These are phyloP conservation scores for Caryopteris hybrid DNA, from an alignment of 305 asterid species.

Conservation along the genomic window DNA sequence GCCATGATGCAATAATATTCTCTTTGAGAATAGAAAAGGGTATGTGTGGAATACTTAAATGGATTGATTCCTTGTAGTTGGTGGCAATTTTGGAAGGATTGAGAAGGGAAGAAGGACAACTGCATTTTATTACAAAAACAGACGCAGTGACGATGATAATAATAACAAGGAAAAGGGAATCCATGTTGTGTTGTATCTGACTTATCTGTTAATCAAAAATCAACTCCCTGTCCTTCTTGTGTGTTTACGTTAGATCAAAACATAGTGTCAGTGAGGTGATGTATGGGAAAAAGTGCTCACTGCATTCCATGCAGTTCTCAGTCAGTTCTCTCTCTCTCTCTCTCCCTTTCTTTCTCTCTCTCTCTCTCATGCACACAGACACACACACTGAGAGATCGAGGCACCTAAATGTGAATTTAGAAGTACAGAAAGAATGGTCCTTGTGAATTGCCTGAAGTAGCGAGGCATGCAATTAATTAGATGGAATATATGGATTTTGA, in stretches of 20 bases:
- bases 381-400: too few relatives aligned
- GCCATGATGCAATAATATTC: constrained; percentile 66
- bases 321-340: background rate
- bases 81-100: constrained; percentile 92
- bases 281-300: constrained; percentile 37
- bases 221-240: constrained; percentile 29
- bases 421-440: constrained; percentile 4
- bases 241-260: constrained; percentile 17
- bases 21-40: constrained; percentile 41
- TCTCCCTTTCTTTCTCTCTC: too few relatives aligned
- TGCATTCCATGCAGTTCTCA: constrained; percentile 26
- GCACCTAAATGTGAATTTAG: too few relatives aligned
- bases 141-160: constrained; percentile 28
- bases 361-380: too few relatives aligned
- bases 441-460: constrained; percentile 19
- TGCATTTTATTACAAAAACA: constrained; percentile 26
- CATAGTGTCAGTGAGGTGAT: constrained; percentile 43
- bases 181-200: constrained; percentile 70
- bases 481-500: constrained; percentile 12
- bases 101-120: constrained; percentile 37
- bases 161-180: constrained; percentile 67
- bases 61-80: constrained; percentile 76
- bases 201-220: constrained; percentile 35
- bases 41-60: constrained; percentile 45
- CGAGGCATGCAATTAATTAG: constrained; percentile 32